These are phyloP conservation scores for Podosphaera fusca DNA, from an alignment of 2,329 filamentous ascomycete genomes.

Conservation along the genomic window DNA sequence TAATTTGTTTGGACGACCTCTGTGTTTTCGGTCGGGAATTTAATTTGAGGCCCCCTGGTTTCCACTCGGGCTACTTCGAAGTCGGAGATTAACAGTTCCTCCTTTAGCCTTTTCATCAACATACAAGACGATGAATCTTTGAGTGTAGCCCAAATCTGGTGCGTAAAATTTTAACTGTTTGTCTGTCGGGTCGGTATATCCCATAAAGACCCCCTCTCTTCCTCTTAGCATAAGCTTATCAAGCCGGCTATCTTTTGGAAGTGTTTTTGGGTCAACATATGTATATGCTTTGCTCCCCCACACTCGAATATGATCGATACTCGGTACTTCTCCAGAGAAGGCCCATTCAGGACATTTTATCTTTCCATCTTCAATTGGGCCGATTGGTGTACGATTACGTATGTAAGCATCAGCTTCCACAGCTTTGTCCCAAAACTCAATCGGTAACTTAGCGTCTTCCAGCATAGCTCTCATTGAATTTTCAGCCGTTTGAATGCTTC, in stretches of 20 bases:
- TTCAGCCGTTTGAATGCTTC: background rate
- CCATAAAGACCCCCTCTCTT: background rate
- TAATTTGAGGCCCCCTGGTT: background rate
- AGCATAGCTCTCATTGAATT: background rate
- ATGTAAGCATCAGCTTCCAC: background rate
- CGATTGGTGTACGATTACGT: background rate
- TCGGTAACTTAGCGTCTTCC: background rate
- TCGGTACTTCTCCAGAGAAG: background rate
- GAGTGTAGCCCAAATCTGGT: background rate
- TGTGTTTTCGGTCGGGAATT: too few species aligned
- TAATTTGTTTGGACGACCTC: too few species aligned
- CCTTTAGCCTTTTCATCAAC: background rate
- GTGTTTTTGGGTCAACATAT: background rate
- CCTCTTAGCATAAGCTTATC: background rate
- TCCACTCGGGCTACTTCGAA: background rate
- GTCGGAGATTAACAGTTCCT: background rate
- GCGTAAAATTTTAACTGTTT: background rate
- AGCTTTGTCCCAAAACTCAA: background rate
- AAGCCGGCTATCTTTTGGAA: background rate
- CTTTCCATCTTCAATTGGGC: background rate
- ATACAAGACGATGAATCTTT: background rate
- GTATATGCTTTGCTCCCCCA: background rate
- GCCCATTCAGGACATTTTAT: background rate
- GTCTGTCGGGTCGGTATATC: background rate
- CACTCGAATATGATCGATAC: background rate